Evolutionary conservation across 305 asterid genomes (phyloP).

Genomic region (Coffea humblotiana): DNA sequence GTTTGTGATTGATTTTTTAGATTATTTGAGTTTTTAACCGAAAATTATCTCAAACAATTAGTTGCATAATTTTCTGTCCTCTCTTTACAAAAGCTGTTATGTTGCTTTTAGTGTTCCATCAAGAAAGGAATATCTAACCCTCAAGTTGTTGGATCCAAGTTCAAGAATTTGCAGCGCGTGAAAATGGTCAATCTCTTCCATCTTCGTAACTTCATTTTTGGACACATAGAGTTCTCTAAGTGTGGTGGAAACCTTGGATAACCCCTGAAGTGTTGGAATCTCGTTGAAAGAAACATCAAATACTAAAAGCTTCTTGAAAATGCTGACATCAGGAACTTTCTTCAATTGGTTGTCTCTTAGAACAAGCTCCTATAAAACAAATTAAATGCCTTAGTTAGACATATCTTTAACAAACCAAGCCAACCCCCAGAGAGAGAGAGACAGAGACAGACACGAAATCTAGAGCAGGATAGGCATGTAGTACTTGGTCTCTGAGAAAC

Average conservation of each 20-base stretch:
- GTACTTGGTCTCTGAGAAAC: not conserved
- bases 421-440: not conserved
- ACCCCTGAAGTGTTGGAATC: conserved; percentile 65
- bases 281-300: conserved; percentile 93
- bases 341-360: conserved; percentile 93
- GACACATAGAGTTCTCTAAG: conserved; percentile 92
- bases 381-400: conserved; percentile 13
- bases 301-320: conserved; percentile 72
- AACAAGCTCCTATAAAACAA: conserved; percentile 71
- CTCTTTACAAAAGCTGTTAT: not conserved
- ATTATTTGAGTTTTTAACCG: not conserved
- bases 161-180: conserved; percentile 81
- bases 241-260: conserved; percentile 65
- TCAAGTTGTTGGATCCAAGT: conserved; percentile 88
- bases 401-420: conserved; percentile 2
- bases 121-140: conserved; percentile 51
- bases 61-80: not conserved
- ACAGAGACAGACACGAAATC: not conserved
- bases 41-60: not conserved
- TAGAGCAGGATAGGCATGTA: not conserved
- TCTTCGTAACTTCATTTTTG: conserved; percentile 81
- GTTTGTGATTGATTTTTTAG: not conserved
- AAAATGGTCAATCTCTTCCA: conserved; percentile 92
- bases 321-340: conserved; percentile 77
- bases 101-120: conserved; percentile 12